A percentile compares a stretch with the other conserved stretches of the same genome.
phyloP scores from a whole-genome alignment of 2,329 filamentous ascomycete species.

The Cercospora sp. region DNA sequence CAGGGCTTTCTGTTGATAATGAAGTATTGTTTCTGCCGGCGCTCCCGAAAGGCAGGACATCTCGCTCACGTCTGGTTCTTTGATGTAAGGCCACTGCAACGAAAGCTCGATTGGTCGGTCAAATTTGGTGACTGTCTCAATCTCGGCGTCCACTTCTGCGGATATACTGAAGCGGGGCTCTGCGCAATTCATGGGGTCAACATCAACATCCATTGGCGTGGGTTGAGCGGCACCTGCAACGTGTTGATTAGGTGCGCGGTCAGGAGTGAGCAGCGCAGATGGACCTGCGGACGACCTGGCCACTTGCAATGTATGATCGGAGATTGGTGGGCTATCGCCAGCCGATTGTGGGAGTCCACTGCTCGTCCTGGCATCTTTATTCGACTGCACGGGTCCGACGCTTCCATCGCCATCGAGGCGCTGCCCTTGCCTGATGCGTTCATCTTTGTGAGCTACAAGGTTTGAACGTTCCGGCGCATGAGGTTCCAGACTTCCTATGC shows the following conservation, averaged over 20 bases:
- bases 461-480: background rate
- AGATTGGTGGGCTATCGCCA: background rate
- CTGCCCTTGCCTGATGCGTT: background rate
- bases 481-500: constrained; percentile 23
- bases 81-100: background rate
- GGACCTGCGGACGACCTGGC: background rate
- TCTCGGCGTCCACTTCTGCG: background rate
- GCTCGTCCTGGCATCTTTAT: background rate
- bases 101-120: background rate
- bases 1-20: background rate
- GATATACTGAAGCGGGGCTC: background rate
- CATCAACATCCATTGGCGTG: background rate
- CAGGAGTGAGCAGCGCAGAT: background rate
- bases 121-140: background rate
- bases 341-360: background rate
- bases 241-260: background rate
- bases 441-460: background rate
- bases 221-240: background rate
- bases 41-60: background rate
- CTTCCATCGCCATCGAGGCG: background rate
- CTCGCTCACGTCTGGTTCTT: background rate
- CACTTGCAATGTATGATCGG: too few species aligned
- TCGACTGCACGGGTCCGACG: background rate
- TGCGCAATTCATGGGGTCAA: background rate
- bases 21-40: background rate